Evolutionary conservation across 192 early-diverging fungal species (phyloP).

Genomic region (Coemansia sp.): DNA sequence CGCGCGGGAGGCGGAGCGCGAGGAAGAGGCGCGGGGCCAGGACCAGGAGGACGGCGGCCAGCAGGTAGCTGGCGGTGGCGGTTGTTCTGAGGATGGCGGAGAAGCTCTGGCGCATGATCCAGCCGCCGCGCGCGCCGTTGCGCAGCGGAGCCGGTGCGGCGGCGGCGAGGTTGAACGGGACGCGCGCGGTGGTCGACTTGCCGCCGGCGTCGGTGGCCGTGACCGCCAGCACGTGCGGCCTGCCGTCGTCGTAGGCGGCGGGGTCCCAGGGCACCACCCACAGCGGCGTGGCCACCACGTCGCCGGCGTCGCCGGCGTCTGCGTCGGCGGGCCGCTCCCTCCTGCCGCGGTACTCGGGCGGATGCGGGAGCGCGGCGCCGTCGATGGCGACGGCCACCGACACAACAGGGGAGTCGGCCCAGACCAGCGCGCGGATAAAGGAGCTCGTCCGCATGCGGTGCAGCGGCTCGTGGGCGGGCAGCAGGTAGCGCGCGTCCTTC

Average conservation of each 20-base stretch:
- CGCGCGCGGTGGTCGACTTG: slow-evolving; percentile 38
- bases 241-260: slow-evolving; percentile 63
- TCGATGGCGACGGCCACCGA: slow-evolving; percentile 58
- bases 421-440: slow-evolving; percentile 79
- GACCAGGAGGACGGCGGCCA: slow-evolving; percentile 45
- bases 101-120: slow-evolving; percentile 68
- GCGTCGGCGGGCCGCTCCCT: slow-evolving; percentile 23
- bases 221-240: slow-evolving; percentile 63
- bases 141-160: slow-evolving; percentile 52
- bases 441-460: slow-evolving; percentile 60
- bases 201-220: slow-evolving; percentile 63
- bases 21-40: slow-evolving; percentile 29
- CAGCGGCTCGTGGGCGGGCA: slow-evolving; percentile 73
- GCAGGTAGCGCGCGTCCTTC: slow-evolving; percentile 76
- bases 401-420: slow-evolving; percentile 53
- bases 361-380: slow-evolving; percentile 44
- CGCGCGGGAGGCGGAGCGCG: neutral
- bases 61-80: slow-evolving; percentile 37
- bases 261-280: slow-evolving; percentile 78
- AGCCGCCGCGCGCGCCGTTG: slow-evolving; percentile 69
- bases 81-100: slow-evolving; percentile 55
- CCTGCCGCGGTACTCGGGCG: slow-evolving; percentile 55
- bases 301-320: neutral
- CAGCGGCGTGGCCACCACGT: slow-evolving; percentile 63
- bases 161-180: slow-evolving; percentile 73